Percentiles rank a stretch among this genome's conserved stretches.
These are phyloP conservation scores for Claviceps monticola DNA, from an alignment of 2,329 filamentous ascomycete species.

Conservation along the genomic window DNA sequence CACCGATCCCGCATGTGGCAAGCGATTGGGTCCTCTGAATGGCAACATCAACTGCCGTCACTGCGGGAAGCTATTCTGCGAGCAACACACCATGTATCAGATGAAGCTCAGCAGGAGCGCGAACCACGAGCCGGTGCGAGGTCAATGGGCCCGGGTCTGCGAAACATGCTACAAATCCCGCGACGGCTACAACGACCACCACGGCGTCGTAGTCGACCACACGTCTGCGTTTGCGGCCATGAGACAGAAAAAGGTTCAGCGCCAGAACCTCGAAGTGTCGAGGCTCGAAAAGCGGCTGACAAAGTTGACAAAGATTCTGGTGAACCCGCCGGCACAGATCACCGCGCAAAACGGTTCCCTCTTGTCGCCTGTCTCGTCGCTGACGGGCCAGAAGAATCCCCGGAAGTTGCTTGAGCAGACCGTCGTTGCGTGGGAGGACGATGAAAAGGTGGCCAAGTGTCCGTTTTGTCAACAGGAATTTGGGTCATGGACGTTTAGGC, in stretches of 20 bases:
- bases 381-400: slow-evolving; percentile 57
- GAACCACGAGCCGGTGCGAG: slow-evolving; percentile 75
- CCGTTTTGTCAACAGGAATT: slow-evolving; percentile 97
- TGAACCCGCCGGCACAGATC: slow-evolving; percentile 57
- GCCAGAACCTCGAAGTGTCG: slow-evolving; percentile 75
- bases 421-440: slow-evolving; percentile 90
- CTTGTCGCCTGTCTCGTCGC: slow-evolving; percentile 44
- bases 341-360: slow-evolving; percentile 35
- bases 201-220: slow-evolving; percentile 57
- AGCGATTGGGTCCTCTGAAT: slow-evolving; percentile 62
- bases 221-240: slow-evolving; percentile 55
- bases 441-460: slow-evolving; percentile 63
- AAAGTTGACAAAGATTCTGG: slow-evolving; percentile 73
- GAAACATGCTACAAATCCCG: slow-evolving; percentile 99
- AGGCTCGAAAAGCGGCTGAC: slow-evolving; percentile 84
- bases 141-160: slow-evolving; percentile 88
- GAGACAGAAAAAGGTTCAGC: slow-evolving; percentile 68
- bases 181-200: slow-evolving; percentile 87
- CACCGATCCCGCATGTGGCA: slow-evolving; percentile 75
- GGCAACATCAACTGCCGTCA: slow-evolving; percentile 87
- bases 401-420: slow-evolving; percentile 79
- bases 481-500: slow-evolving; percentile 77
- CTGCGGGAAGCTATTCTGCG: slow-evolving; percentile 87
- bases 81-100: slow-evolving; percentile 98
- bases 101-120: slow-evolving; percentile 92